phyloP scores from a whole-genome alignment of 495 filamentous ascomycete species.

The Tuber aestivum region DNA sequence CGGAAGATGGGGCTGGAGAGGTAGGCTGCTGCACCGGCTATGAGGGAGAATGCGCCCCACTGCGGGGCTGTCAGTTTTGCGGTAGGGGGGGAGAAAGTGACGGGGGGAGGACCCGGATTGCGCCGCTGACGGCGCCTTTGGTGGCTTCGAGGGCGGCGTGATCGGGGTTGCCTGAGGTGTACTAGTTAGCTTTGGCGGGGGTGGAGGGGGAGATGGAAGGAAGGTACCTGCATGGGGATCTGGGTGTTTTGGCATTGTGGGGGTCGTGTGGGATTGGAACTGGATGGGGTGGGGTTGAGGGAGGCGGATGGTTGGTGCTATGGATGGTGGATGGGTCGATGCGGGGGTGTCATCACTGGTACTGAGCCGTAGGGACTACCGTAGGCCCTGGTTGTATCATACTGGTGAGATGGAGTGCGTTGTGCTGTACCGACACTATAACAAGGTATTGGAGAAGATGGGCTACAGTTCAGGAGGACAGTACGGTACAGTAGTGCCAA shows the following conservation, averaged over 20 bases:
- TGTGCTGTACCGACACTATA: not conserved
- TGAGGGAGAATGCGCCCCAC: constrained; percentile 35
- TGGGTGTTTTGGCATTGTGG: not conserved
- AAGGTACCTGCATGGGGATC: not conserved
- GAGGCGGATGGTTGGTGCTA: not conserved
- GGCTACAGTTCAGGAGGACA: not conserved
- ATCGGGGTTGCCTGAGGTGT: constrained; percentile 25
- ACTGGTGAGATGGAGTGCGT: not conserved
- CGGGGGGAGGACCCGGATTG: constrained; percentile 21
- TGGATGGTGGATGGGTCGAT: no score
- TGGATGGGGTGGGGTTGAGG: not conserved
- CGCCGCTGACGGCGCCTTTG: constrained; percentile 33
- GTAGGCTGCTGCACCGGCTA: constrained; percentile 25
- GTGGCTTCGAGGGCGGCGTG: constrained; percentile 32
- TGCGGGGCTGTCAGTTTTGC: constrained; percentile 6
- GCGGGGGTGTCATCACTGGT: not conserved
- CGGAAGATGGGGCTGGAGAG: constrained; percentile 37
- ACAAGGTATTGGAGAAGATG: not conserved
- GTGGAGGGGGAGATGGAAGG: not conserved
- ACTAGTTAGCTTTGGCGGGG: constrained; percentile 3
- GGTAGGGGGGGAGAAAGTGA: not conserved
- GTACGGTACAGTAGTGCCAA: not conserved
- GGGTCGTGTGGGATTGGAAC: not conserved
- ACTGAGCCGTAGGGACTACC: not conserved
- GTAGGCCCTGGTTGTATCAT: not conserved